Evolutionary conservation across 2,329 filamentous ascomycete genomes (phyloP), one percentile per base, ranked within the genome.

Genomic region (Stylonectria norvegica): DNA sequence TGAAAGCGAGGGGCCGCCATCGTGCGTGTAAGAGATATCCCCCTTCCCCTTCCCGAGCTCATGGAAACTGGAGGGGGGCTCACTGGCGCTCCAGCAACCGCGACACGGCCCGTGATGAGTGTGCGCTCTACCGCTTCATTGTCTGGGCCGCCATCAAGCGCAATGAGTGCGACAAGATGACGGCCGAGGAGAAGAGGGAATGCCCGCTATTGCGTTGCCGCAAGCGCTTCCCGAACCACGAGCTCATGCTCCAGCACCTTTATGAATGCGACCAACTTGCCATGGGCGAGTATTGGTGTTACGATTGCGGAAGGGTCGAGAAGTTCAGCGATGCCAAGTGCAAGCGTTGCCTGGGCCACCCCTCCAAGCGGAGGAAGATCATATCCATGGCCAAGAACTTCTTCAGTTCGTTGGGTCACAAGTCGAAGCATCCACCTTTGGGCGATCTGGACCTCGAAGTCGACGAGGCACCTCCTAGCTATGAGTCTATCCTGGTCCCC

Each of bases 131-230:
- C 50, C 65, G 71, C 42, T 79, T 79, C 59, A 71, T 79, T 49
- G 72, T 75, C 36, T 79, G 76, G 75, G 70, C 68, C 22, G 76
- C 75, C 32, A 66, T 77, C 47, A 72, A 74, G 56, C 73, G 75
- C 51, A 79, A 78, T 59, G 65, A 62, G 20, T 75, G 67, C 38
- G 46, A 58, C 29, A 68, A 65, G 38, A 74, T 77, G 66, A 69
- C 67, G 7, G 54, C 63, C 17, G 66, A 65, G 50, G 71, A 78
- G 47, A 70, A 66, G 41, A 61, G 73, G 27, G 68, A 70, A 48
- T 79, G 75, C 44, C 76, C 76, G 12, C 60, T 79, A 45, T 54
- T 77, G 27, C 66, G 66, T 27, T 79, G 75, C 55, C 67, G 69
- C 31, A 67, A 70, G 49, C 67, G 60, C 7, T 77, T 77, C 53